Evolutionary conservation across 1,284 basidiomycete genomes (phyloP).

Genomic region (Moesziomyces parantarcticus): DNA sequence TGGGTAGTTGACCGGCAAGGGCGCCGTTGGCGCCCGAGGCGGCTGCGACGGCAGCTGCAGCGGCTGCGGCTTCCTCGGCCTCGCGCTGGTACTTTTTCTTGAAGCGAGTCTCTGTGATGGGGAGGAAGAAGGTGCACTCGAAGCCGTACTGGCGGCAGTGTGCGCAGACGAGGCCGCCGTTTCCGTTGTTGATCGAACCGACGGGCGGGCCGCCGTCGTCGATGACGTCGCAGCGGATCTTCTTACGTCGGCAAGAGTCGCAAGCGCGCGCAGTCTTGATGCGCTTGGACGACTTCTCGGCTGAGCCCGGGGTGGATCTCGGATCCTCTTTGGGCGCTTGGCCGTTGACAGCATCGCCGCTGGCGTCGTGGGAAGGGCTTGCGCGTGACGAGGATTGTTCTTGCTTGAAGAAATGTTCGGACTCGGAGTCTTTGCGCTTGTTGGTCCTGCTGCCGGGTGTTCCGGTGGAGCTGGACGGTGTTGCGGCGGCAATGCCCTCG

Average conservation of each 20-base stretch:
- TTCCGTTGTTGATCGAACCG: slow-evolving; percentile 54
- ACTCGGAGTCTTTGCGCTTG: slow-evolving; percentile 40
- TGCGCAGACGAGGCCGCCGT: slow-evolving; percentile 52
- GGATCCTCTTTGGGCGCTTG: slow-evolving; percentile 15
- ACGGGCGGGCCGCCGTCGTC: slow-evolving; percentile 61
- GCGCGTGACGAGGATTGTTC: slow-evolving; percentile 12
- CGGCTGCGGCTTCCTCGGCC: slow-evolving; percentile 75
- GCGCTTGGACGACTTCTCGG: slow-evolving; percentile 73
- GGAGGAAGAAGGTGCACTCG: slow-evolving; percentile 80
- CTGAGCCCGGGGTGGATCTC: slow-evolving; percentile 19
- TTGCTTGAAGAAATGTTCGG: slow-evolving; percentile 23
- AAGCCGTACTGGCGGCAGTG: slow-evolving; percentile 60
- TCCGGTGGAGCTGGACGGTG: slow-evolving; percentile 32
- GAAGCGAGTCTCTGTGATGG: slow-evolving; percentile 97
- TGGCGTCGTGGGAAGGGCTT: slow-evolving; percentile 30
- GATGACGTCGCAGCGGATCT: slow-evolving; percentile 77
- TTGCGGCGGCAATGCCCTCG: slow-evolving; percentile 10
- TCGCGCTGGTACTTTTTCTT: slow-evolving; percentile 83
- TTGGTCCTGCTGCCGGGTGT: slow-evolving; percentile 32
- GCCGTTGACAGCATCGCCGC: slow-evolving; percentile 7
- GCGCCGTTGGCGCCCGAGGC: slow-evolving; percentile 26
- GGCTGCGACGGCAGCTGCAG: slow-evolving; percentile 47
- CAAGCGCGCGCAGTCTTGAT: slow-evolving; percentile 91
- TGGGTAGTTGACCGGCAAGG: slow-evolving; percentile 3
- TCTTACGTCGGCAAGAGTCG: slow-evolving; percentile 89